Conservation (phyloP, 2,329 filamentous ascomycete species). For the Reticulascus tulasneorum region DNA sequence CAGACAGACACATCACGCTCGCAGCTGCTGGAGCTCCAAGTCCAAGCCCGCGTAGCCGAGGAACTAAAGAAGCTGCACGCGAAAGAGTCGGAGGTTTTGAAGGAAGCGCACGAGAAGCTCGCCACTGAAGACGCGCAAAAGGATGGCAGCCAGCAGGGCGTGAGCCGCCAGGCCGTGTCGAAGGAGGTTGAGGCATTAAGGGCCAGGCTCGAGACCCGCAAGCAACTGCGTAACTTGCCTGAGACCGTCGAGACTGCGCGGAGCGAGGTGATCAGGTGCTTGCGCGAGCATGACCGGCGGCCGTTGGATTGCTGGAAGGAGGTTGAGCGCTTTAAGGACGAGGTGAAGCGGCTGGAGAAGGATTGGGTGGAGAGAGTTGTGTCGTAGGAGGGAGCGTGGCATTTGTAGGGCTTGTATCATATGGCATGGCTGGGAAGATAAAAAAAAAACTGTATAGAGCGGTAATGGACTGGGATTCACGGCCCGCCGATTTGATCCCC, state of each 20-base stretch:
- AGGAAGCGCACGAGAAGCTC: conserved; percentile 62
- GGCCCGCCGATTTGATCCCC: conserved; percentile 2
- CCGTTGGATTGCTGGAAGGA: conserved; percentile 94
- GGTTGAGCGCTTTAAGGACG: conserved; percentile 84
- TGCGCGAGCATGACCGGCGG: conserved; percentile 78
- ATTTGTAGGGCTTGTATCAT: conserved; percentile 23
- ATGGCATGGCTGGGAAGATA: conserved; percentile 19
- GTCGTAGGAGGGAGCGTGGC: conserved; percentile 24
- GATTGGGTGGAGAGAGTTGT: conserved; percentile 83
- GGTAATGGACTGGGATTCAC: conserved; percentile 8
- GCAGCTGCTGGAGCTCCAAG: conserved; percentile 77
- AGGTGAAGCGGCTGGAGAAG: conserved; percentile 82
- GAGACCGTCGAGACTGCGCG: conserved; percentile 71
- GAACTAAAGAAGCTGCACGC: conserved; percentile 79
- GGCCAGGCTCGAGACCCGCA: conserved; percentile 56
- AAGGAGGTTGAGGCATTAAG: conserved; percentile 58
- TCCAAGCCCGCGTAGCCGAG: conserved; percentile 79
- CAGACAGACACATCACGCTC: conserved; percentile 87
- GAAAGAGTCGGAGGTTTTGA: conserved; percentile 65
- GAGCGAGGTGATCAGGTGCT: conserved; percentile 71
- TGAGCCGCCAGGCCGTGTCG: conserved; percentile 48
- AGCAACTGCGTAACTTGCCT: conserved; percentile 65
- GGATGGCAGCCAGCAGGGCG: conserved; percentile 19
- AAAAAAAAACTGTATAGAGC: conserved; percentile 13
- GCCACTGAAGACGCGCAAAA: conserved; percentile 33